Evolutionary conservation across 768 basidiomycete species (phyloP), one percentile per base, ranked within the genome.

Genomic region (Trametes cingulata): DNA sequence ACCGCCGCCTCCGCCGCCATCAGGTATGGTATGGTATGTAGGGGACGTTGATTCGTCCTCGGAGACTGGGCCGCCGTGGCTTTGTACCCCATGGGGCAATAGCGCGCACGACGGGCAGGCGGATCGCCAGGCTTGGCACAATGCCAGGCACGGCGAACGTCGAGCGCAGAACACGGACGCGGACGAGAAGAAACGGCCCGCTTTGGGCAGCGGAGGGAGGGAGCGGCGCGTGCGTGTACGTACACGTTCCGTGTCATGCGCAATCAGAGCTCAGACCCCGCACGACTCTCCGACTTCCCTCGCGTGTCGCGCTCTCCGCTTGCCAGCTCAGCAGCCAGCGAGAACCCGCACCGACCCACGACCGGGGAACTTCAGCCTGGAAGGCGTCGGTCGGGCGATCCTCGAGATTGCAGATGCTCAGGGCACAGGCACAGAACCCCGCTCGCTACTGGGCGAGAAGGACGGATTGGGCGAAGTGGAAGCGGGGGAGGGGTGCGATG

Each of bases 91-190:
- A 17, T 52, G 8, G 22, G 51, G 39, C 15, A 24, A 24, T 37
- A 5, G 37, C 39, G 19, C 27, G 10, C 25, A n/a, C 24, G 25
- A n/a, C 35, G 20, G n/a, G 24, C 24, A 53, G 43, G 13, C 22
- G 27, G 27, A 43, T 15, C 7, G 19, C 40, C 52, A 15, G 24
- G 25, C 40, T 10, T 13, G 41, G 52, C 40, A 53, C 41, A 53
- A 53, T 43, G 52, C 41, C 41, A 53, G 52, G 52, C 41, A 53
- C 52, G n/a, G n/a, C n/a, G n/a, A n/a, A n/a, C n/a, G n/a, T n/a
- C n/a, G n/a, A n/a, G n/a, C n/a, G 6, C 22, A 6, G 6, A 17
- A 37, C 37, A 5, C 10, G 12, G 20, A 20, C 33, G 3, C 2
- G 19, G 48, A 12, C 17, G 8, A 15, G 14, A 49, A 42, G 17